phyloP scores from a whole-genome alignment of 345 rosid species.

The Salix purpurea region DNA sequence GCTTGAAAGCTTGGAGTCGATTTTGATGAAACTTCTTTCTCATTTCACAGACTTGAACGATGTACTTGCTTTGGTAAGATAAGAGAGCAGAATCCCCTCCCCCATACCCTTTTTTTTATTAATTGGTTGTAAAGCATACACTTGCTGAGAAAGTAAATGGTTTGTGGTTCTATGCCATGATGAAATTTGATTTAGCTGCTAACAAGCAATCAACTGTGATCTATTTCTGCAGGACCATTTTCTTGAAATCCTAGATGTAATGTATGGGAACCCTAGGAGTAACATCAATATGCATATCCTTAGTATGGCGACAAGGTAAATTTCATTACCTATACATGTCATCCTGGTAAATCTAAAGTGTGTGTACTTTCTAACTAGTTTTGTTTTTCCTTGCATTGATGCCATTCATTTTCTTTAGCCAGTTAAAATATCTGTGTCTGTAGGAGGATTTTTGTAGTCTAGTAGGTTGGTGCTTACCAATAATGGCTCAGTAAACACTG shows the following conservation, averaged over 20 bases:
- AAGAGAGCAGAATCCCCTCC: neutral
- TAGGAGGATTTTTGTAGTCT: neutral
- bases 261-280: slow-evolving; percentile 60
- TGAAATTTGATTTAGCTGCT: neutral
- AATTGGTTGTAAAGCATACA: neutral
- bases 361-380: neutral
- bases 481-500: neutral
- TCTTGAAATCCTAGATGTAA: slow-evolving; percentile 70
- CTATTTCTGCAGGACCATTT: slow-evolving; percentile 57
- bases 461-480: neutral
- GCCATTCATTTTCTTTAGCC: neutral
- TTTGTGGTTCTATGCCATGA: neutral
- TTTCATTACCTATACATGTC: slow-evolving; percentile 7
- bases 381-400: neutral
- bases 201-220: slow-evolving; percentile 10
- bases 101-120: neutral
- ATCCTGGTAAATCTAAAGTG: slow-evolving; percentile 1
- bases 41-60: slow-evolving; percentile 58
- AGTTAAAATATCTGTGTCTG: too few species aligned
- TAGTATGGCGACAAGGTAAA: slow-evolving; percentile 65
- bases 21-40: slow-evolving; percentile 68
- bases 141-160: slow-evolving; percentile 1
- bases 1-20: slow-evolving; percentile 65
- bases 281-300: slow-evolving; percentile 63
- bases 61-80: slow-evolving; percentile 62